Base-by-base conservation (phyloP, 306 rosid species). In the Argentina anserina region DNA sequence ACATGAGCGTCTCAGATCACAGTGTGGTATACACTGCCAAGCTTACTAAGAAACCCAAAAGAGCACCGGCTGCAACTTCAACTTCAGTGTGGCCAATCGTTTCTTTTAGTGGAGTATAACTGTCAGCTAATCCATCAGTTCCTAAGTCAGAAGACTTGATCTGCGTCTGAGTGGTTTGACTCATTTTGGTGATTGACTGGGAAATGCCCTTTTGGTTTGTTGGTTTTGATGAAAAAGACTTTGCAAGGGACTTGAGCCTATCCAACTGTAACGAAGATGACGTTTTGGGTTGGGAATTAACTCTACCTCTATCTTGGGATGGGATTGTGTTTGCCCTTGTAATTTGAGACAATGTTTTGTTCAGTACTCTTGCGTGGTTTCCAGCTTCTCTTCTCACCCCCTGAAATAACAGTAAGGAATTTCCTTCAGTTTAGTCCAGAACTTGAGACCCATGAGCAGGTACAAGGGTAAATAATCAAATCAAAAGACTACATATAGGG, bases 381-480 rank as follows among this genome's bases (percentile, higher is more conserved):
- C 99, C 99, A 11, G 84, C 96, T 85, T 94, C 99, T 84, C 96
- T 94, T 84, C 99, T 85, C 41, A 91, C 98, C 63, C 98, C 98
- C 98, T 94, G 84, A 80, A 78, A 74, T n/a, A n/a, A n/a, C 70
- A 73, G 28, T 11, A 67, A 9, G 20, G 46, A 56, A 34, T 25
- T 17, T 7, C 40, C 15, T 29, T 20, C 43, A 53, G 26, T 67
- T 56, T 41, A 55, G 49, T 66, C 34, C 20, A 49, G 56, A 25
- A 6, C 1, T 61, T 42, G 17, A 60, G 64, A 23, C 20, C 7
- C 9, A 37, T n/a, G 20, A 34, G 28, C 15, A 73, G 13, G 46
- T 62, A 40, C 21, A 6, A 11, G n/a, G 26, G 49, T 28, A 21
- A 23, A 29, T 9, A 15, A 36, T 52, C 26, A 21, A 12, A 11